A percentile compares a stretch with the other conserved stretches of the same genome.
phyloP scores from a whole-genome alignment of 2,329 filamentous ascomycete species.

The Phoma herbarum region DNA sequence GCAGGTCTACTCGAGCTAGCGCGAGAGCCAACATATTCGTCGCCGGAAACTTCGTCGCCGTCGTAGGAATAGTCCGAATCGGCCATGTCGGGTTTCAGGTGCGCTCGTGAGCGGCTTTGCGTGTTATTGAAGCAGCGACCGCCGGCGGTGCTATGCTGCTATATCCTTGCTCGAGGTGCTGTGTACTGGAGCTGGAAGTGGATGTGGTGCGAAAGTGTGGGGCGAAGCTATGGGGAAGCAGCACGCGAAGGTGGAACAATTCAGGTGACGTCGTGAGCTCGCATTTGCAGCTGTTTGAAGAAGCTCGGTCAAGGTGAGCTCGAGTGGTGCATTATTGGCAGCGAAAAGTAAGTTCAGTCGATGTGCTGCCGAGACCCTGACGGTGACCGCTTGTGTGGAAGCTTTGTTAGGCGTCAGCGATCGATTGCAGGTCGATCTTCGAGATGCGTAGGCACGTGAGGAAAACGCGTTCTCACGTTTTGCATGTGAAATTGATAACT shows the following conservation, averaged over 20 bases:
- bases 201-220: background rate
- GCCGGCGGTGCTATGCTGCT: conserved; percentile 8
- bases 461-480: conserved; percentile 34
- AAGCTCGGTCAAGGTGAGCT: background rate
- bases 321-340: background rate
- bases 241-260: conserved; percentile 8
- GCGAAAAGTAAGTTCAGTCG: conserved; percentile 5
- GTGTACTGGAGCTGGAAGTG: background rate
- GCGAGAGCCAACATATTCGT: conserved; percentile 64
- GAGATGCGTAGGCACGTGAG: conserved; percentile 32
- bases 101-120: conserved; percentile 8
- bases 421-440: conserved; percentile 11
- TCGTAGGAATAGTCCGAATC: conserved; percentile 78
- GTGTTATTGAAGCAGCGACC: background rate
- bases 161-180: background rate
- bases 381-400: background rate
- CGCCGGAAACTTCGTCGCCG: conserved; percentile 68
- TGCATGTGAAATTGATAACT: conserved; percentile 24
- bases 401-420: conserved; percentile 20
- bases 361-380: conserved; percentile 3
- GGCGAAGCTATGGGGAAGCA: conserved; percentile 2
- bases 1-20: conserved; percentile 37
- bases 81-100: conserved; percentile 62
- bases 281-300: conserved; percentile 5
- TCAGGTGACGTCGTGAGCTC: conserved; percentile 17